Conservation (phyloP, 2,329 filamentous ascomycete genomes). For the Nemania diffusa region DNA sequence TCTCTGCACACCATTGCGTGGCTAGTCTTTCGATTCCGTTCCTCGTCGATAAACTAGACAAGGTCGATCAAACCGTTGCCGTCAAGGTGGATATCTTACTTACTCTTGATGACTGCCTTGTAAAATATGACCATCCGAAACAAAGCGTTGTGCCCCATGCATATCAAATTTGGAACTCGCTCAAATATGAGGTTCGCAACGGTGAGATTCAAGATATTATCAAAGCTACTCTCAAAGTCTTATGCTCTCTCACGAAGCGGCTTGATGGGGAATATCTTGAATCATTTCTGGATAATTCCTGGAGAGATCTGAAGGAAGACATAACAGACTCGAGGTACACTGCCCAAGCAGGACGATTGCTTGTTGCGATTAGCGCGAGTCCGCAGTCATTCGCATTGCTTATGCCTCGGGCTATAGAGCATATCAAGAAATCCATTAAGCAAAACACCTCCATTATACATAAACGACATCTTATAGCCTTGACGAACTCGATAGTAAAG, state of each 20-base stretch:
- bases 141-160: conserved; percentile 61
- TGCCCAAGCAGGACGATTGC: conserved; percentile 61
- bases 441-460: conserved; percentile 62
- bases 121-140: conserved; percentile 58
- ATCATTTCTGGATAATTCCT: conserved; percentile 60
- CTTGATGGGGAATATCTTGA: conserved; percentile 58
- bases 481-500: conserved; percentile 61
- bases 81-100: conserved; percentile 70
- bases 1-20: conserved; percentile 60
- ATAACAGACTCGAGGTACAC: conserved; percentile 64
- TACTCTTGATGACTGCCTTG: conserved; percentile 65
- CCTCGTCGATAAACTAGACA: conserved; percentile 66
- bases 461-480: conserved; percentile 61
- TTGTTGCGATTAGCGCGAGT: conserved; percentile 62
- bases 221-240: conserved; percentile 65
- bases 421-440: conserved; percentile 61
- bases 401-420: conserved; percentile 58
- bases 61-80: conserved; percentile 67
- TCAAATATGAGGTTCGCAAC: conserved; percentile 72
- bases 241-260: conserved; percentile 60
- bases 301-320: conserved; percentile 65
- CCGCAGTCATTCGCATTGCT: conserved; percentile 60
- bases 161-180: conserved; percentile 66
- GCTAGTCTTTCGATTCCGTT: conserved; percentile 62
- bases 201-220: conserved; percentile 68